phyloP scores from a whole-genome alignment of 2,329 filamentous ascomycete species.

The Fusarium sp. region DNA sequence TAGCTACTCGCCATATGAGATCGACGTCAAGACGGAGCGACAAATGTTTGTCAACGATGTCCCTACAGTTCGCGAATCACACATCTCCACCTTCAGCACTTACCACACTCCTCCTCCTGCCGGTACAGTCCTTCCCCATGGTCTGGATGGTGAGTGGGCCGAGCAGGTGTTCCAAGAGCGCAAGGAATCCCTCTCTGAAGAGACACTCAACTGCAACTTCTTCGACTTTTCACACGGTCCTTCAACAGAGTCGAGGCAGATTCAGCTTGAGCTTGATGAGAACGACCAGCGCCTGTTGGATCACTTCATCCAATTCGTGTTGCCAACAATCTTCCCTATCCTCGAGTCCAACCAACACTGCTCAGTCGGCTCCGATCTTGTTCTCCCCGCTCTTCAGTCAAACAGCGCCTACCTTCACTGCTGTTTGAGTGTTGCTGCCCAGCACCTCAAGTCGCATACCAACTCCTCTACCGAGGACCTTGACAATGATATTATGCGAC shows the following conservation, averaged over 20 bases:
- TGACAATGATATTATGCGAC: slow-evolving; percentile 90
- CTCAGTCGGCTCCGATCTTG: slow-evolving; percentile 80
- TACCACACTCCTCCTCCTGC: slow-evolving; percentile 81
- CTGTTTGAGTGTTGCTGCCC: slow-evolving; percentile 91
- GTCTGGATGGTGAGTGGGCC: slow-evolving; percentile 73
- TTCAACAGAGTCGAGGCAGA: slow-evolving; percentile 70
- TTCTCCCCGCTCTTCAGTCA: slow-evolving; percentile 86
- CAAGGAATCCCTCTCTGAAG: slow-evolving; percentile 74
- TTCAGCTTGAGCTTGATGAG: slow-evolving; percentile 86
- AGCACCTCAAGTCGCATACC: slow-evolving; percentile 84
- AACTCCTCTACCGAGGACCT: slow-evolving; percentile 76
- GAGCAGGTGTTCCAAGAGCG: slow-evolving; percentile 52
- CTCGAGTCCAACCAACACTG: slow-evolving; percentile 90
- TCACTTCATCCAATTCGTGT: slow-evolving; percentile 89
- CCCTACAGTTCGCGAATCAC: slow-evolving; percentile 85
- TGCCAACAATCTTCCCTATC: slow-evolving; percentile 91
- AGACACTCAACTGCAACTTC: slow-evolving; percentile 78
- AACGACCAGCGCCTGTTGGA: slow-evolving; percentile 87
- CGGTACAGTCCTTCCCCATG: slow-evolving; percentile 72
- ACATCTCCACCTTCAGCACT: slow-evolving; percentile 93
- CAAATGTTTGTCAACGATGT: slow-evolving; percentile 95
- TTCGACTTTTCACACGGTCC: slow-evolving; percentile 82
- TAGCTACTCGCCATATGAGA: slow-evolving; percentile 83
- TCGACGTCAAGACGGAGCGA: slow-evolving; percentile 94
- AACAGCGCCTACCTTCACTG: slow-evolving; percentile 97